Evolutionary conservation across 1,284 basidiomycete genomes (phyloP).

Genomic region (Apiotrichum veenhuisii): DNA sequence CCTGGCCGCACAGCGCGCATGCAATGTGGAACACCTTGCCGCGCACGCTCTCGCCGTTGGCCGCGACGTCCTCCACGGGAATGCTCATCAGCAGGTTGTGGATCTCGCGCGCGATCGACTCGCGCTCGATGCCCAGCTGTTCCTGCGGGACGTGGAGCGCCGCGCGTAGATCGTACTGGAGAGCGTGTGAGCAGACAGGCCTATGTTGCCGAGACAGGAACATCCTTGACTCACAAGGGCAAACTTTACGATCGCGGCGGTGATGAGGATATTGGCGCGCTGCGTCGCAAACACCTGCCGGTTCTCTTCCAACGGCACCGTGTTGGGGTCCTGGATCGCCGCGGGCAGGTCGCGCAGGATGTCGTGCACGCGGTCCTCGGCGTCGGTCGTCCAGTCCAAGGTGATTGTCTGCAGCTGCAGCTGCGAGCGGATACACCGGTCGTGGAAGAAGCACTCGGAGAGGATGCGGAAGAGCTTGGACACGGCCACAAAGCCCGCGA

Average conservation of each 20-base stretch:
- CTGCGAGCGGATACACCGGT: constrained; percentile 34
- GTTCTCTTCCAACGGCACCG: constrained; percentile 19
- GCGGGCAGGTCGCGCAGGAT: constrained; percentile 34
- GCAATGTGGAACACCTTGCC: constrained; percentile 49
- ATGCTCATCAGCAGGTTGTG: constrained; percentile 45
- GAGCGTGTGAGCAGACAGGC: not conserved
- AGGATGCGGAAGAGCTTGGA: constrained; percentile 44
- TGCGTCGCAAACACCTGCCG: constrained; percentile 43
- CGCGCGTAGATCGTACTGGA: constrained; percentile 38
- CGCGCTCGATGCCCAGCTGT: constrained; percentile 38
- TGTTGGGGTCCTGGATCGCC: constrained; percentile 32
- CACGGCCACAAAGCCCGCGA: constrained; percentile 46
- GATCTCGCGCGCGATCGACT: constrained; percentile 45
- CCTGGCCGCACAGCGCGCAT: constrained; percentile 42
- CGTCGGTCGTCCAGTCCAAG: constrained; percentile 27
- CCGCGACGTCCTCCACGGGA: constrained; percentile 48
- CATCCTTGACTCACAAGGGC: constrained; percentile 37
- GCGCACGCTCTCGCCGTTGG: constrained; percentile 48
- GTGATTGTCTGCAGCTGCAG: constrained; percentile 23
- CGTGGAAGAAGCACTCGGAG: constrained; percentile 47
- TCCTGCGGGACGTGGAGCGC: constrained; percentile 37
- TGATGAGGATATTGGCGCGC: constrained; percentile 46
- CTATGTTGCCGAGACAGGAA: too few species aligned
- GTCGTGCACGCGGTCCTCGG: constrained; percentile 38
- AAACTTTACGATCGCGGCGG: constrained; percentile 47